phyloP scores from a whole-genome alignment of 2,329 filamentous ascomycete genomes.

The Colletotrichum magnum region DNA sequence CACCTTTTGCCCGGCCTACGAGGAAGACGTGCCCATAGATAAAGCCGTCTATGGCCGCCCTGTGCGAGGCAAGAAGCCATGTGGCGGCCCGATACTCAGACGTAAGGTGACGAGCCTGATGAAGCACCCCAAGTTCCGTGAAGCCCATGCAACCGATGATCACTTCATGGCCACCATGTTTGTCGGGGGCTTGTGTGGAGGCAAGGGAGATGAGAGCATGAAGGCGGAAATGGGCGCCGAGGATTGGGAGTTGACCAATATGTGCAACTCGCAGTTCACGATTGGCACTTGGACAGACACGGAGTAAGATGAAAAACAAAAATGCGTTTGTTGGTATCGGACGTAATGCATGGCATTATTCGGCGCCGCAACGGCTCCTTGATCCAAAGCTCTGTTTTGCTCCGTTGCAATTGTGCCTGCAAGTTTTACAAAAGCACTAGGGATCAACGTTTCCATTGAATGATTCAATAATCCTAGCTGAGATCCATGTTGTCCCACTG shows the following conservation, averaged over 20 bases:
- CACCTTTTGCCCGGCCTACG: slow-evolving; percentile 35
- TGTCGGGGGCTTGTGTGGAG: slow-evolving; percentile 69
- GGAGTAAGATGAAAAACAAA: slow-evolving; percentile 14
- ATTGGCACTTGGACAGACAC: slow-evolving; percentile 56
- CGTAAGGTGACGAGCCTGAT: slow-evolving; percentile 72
- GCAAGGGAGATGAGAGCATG: slow-evolving; percentile 59
- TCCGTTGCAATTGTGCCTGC: not conserved
- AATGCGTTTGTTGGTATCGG: slow-evolving; percentile 33
- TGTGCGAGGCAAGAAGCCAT: slow-evolving; percentile 39
- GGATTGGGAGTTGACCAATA: slow-evolving; percentile 77
- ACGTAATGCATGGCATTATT: slow-evolving; percentile 15
- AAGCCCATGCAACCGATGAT: slow-evolving; percentile 79
- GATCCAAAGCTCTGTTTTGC: not conserved
- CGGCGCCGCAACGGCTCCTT: not conserved
- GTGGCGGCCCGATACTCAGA: slow-evolving; percentile 66
- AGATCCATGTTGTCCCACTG: slow-evolving; percentile 56
- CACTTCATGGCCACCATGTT: slow-evolving; percentile 78
- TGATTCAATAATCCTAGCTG: slow-evolving; percentile 14
- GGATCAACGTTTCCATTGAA: not conserved
- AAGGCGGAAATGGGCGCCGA: slow-evolving; percentile 66
- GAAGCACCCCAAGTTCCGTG: slow-evolving; percentile 76
- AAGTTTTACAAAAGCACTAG: not conserved
- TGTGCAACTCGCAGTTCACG: slow-evolving; percentile 74
- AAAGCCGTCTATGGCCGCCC: slow-evolving; percentile 25
- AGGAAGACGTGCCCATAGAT: slow-evolving; percentile 66